A percentile compares a stretch with the other conserved stretches of the same genome.
phyloP scores from a whole-genome alignment of 257 asterid species.

The Haberlea rhodopensis region DNA sequence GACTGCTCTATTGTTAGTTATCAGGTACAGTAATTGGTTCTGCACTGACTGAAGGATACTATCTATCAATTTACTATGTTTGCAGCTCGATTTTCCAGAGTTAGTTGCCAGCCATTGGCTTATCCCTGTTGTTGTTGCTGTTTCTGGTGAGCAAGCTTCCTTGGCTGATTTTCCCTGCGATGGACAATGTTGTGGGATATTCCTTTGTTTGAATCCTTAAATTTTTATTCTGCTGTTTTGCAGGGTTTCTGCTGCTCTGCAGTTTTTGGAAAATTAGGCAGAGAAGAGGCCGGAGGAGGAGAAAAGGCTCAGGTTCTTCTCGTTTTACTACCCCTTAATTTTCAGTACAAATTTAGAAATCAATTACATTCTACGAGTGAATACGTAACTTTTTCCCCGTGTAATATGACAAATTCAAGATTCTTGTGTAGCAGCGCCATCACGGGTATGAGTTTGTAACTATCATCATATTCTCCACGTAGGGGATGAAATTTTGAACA shows the following conservation, averaged over 20 bases:
- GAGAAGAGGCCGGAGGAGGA: constrained; percentile 79
- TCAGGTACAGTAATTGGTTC: neutral
- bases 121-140: constrained; percentile 65
- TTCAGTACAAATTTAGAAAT: constrained; percentile 10
- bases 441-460: neutral
- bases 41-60: constrained; percentile 17
- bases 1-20: neutral
- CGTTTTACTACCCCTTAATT: constrained; percentile 50
- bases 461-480: neutral
- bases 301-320: constrained; percentile 58
- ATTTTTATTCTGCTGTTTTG: constrained; percentile 20
- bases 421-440: constrained; percentile 25
- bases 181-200: neutral
- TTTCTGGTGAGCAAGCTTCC: constrained; percentile 55
- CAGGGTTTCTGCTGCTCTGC: constrained; percentile 65
- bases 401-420: constrained; percentile 13
- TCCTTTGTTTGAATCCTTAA: neutral
- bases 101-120: constrained; percentile 89
- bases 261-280: constrained; percentile 83
- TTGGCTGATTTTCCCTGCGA: neutral
- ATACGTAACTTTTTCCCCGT: neutral
- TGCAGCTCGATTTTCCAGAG: constrained; percentile 83
- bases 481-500: constrained; percentile 15
- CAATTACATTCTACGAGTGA: neutral
- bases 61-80: neutral